Percentiles rank a stretch among this genome's conserved stretches.
phyloP scores from a whole-genome alignment of 2,329 filamentous ascomycete genomes.

The Delphinella strobiligena region DNA sequence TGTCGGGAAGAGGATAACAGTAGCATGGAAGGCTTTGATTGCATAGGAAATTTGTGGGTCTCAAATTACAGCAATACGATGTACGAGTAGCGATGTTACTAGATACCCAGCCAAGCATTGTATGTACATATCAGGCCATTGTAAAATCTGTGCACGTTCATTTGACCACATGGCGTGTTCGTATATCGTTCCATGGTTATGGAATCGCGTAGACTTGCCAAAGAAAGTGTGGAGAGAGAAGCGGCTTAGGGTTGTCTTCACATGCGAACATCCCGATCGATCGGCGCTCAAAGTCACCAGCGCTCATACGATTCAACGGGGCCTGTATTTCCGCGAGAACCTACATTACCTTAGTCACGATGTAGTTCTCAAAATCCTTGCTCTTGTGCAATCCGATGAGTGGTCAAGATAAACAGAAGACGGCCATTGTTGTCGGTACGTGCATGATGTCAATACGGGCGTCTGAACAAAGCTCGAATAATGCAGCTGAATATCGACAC shows the following conservation, averaged over 20 bases:
- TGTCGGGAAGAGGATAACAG: slow-evolving; percentile 36
- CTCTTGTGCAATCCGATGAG: neutral
- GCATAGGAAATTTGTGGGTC: neutral
- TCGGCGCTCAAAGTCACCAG: neutral
- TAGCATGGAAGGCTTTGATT: slow-evolving; percentile 42
- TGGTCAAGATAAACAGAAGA: slow-evolving; percentile 23
- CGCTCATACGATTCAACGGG: neutral
- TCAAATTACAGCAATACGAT: too few relatives aligned
- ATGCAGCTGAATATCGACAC: neutral
- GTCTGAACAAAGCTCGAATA: neutral
- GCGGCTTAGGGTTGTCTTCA: neutral
- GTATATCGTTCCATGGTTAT: too few relatives aligned
- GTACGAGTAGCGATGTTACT: too few relatives aligned
- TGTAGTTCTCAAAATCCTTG: neutral
- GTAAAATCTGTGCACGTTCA: too few relatives aligned
- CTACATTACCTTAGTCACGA: too few relatives aligned
- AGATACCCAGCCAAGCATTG: too few relatives aligned
- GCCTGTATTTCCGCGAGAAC: too few relatives aligned
- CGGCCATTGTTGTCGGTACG: slow-evolving; percentile 43
- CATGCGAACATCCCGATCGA: neutral
- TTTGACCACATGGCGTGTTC: too few relatives aligned
- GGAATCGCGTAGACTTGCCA: neutral
- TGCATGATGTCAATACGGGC: neutral
- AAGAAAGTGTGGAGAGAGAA: too few relatives aligned
- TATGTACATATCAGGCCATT: too few relatives aligned